phyloP scores from a whole-genome alignment of 192 early-diverging fungal genomes.

The Radiomyces spectabilis region DNA sequence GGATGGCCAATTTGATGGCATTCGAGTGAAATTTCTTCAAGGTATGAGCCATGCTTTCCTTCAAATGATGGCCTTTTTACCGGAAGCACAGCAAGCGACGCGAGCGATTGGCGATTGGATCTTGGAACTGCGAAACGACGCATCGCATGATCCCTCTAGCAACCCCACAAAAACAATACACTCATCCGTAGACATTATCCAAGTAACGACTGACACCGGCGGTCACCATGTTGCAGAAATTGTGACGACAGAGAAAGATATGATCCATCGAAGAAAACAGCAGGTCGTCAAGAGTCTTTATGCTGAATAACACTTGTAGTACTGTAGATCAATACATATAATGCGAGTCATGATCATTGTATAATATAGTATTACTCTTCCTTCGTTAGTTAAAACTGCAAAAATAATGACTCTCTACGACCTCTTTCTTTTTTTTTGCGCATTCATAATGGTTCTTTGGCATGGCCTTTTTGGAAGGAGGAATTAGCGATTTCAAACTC shows the following conservation, averaged over 20 bases:
- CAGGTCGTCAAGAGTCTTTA: conserved; percentile 22
- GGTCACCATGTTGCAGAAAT: conserved; percentile 26
- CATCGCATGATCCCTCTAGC: neutral
- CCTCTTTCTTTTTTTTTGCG: too few relatives aligned
- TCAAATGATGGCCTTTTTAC: conserved; percentile 66
- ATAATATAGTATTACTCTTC: too few relatives aligned
- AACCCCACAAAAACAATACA: neutral
- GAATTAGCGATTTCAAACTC: too few relatives aligned
- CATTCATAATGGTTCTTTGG: too few relatives aligned
- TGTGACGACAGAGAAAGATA: conserved; percentile 28
- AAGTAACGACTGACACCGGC: conserved; percentile 1
- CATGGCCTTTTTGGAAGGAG: too few relatives aligned
- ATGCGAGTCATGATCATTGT: too few relatives aligned
- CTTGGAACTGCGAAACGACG: conserved; percentile 3
- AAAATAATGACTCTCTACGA: too few relatives aligned
- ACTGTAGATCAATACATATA: too few relatives aligned
- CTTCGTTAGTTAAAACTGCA: too few relatives aligned
- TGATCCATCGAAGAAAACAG: conserved; percentile 21
- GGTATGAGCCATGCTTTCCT: conserved; percentile 60
- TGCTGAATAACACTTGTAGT: too few relatives aligned
- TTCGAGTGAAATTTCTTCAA: conserved; percentile 64
- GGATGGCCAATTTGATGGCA: conserved; percentile 44
- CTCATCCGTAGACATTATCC: neutral
- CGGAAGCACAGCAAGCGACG: conserved; percentile 53
- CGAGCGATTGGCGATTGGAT: conserved; percentile 35